These are phyloP conservation scores for Candida chilensis DNA, from an alignment of 805 yeast genomes.

Conservation along the genomic window DNA sequence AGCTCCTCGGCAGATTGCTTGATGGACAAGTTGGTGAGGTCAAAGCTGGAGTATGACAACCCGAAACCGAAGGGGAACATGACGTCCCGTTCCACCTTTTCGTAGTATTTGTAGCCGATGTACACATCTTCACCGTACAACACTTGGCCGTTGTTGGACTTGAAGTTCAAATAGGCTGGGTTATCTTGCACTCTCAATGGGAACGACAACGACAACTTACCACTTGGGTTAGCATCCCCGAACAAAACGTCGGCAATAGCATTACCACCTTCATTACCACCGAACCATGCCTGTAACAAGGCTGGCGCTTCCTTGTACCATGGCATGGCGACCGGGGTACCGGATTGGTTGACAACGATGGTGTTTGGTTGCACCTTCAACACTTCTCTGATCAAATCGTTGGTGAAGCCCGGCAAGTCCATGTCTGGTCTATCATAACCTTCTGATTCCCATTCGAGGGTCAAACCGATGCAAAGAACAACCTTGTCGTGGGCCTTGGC, in stretches of 20 bases:
- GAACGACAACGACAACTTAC: constrained; percentile 42
- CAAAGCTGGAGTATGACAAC: constrained; percentile 29
- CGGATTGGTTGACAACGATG: constrained; percentile 48
- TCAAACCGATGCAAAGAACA: constrained; percentile 39
- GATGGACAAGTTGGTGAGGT: constrained; percentile 15
- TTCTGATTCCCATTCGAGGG: constrained; percentile 51
- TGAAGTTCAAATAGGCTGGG: constrained; percentile 25
- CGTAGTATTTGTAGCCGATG: constrained; percentile 34
- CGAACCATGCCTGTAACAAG: constrained; percentile 45
- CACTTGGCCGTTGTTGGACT: constrained; percentile 22
- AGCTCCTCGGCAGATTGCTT: constrained; percentile 8
- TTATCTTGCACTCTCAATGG: constrained; percentile 20
- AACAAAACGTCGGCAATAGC: constrained; percentile 51
- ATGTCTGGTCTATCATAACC: constrained; percentile 45
- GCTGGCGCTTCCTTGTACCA: constrained; percentile 34
- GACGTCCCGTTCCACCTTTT: constrained; percentile 20
- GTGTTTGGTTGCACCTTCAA: constrained; percentile 38
- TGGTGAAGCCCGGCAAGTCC: constrained; percentile 40
- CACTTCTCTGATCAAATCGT: constrained; percentile 34
- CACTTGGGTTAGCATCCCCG: constrained; percentile 55
- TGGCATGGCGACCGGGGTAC: constrained; percentile 54
- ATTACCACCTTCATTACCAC: constrained; percentile 51
- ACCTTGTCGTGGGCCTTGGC: constrained; percentile 48
- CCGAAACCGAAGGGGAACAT: constrained; percentile 36
- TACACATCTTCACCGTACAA: constrained; percentile 36